Base-by-base conservation (phyloP, 306 rosid species). In the Cicer chorassanicum region DNA sequence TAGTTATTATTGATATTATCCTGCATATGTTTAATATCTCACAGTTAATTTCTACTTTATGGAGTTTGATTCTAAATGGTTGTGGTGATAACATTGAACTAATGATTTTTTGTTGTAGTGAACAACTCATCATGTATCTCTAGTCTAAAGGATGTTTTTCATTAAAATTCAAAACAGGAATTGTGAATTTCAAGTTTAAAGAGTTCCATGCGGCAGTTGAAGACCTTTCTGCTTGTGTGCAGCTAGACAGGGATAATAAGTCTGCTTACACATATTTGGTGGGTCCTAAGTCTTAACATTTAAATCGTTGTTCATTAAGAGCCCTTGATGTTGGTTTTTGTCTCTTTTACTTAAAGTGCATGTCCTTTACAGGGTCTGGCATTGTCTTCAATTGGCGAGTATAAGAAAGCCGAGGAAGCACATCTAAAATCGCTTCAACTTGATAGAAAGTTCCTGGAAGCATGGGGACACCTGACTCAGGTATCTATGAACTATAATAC, bases 201-300 rank as follows among this genome's bases (percentile, higher is more conserved):
- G 91, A 89, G 62, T 89, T 92, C 88, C 53, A 78, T 66, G 86
- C 84, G 56, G 91, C 97, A 19, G 88, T 92, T 21, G 88, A 89
- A 62, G 97, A 92, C 72, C 88, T 92, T 55, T 82, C 96, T 67
- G 81, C 87, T 36, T 89, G 96, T 64, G 89, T 89, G 84, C 87
- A 82, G 84, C 78, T 88, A 72, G 97, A 89, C 63, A 80, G 81
- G 81, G 87, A 86, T 74, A 92, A 92, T 72, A 75, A 89, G 53
- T 92, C 96, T n/a, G 93, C 97, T 10, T 83, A 82, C 79, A 87
- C 97, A 50, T 92, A 88, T 81, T 87, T 89, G 96, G 97, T 89
- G 82, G 79, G 90, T 66, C 72, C 45, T 44, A 54, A 45, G 86
- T 61, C 75, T 57, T 69, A 38, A 53, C 70, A 68, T 86, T 15